phyloP scores from a whole-genome alignment of 495 filamentous ascomycete species.

The Aspergillus affinis region DNA sequence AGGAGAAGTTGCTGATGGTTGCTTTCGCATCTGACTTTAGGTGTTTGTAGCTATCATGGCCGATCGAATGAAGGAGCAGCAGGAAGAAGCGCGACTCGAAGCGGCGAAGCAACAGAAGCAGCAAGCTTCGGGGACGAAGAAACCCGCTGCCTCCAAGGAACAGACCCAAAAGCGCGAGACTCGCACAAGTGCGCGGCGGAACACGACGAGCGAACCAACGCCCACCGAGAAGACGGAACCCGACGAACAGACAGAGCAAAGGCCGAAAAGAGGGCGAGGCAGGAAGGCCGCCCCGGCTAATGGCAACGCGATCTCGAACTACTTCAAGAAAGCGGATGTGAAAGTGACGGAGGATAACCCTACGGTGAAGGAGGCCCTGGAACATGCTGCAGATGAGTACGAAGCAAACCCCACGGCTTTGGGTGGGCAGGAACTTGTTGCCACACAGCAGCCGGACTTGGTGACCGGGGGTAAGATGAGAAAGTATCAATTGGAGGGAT shows the following conservation, averaged over 20 bases:
- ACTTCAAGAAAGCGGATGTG: conserved; percentile 58
- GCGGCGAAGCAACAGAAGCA: conserved; percentile 45
- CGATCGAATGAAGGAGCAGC: conserved; percentile 61
- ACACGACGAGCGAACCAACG: conserved; percentile 24
- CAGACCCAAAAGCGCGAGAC: conserved; percentile 29
- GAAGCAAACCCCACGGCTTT: conserved; percentile 61
- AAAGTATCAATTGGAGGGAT: conserved; percentile 87
- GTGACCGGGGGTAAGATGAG: conserved; percentile 90
- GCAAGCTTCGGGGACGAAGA: conserved; percentile 19
- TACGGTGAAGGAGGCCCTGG: conserved; percentile 53
- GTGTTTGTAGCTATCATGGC: conserved; percentile 57
- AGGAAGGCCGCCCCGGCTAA: conserved; percentile 29
- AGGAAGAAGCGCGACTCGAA: conserved; percentile 52
- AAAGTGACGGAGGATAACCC: conserved; percentile 50
- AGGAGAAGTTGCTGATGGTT: background rate
- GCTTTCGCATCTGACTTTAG: conserved; percentile 18
- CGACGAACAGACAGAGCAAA: conserved; percentile 13
- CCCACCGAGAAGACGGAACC: conserved; percentile 21
- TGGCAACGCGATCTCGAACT: conserved; percentile 52
- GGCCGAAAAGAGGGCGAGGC: conserved; percentile 29
- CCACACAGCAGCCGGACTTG: conserved; percentile 80
- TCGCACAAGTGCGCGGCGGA: conserved; percentile 35
- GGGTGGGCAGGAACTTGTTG: conserved; percentile 72
- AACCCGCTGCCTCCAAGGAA: conserved; percentile 12
- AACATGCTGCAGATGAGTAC: conserved; percentile 53